These are phyloP conservation scores for Dalbergia oliveri DNA, from an alignment of 306 rosid species.

Conservation along the genomic window DNA sequence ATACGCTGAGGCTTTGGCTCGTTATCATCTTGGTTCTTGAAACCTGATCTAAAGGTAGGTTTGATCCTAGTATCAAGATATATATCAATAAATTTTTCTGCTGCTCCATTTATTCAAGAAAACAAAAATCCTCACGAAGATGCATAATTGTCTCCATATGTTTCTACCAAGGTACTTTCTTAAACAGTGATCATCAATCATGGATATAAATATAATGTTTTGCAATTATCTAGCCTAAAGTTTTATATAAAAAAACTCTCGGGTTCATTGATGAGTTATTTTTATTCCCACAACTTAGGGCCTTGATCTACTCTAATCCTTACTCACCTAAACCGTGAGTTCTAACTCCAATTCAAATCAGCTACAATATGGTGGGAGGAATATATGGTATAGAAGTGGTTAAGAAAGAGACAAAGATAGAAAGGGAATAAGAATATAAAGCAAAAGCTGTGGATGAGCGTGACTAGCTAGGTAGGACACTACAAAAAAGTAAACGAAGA, in stretches of 20 bases:
- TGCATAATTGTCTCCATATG: constrained; percentile 5
- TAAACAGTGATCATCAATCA: not conserved
- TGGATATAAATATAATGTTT: not conserved
- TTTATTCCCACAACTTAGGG: constrained; percentile 11
- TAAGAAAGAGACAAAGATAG: constrained; percentile 49
- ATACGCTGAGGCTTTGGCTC: not conserved
- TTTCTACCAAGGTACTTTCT: not conserved
- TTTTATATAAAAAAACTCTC: no score
- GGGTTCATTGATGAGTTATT: constrained; percentile 10
- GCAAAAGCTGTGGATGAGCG: constrained; percentile 35
- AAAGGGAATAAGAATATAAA: constrained; percentile 50
- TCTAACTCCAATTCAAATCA: constrained; percentile 20
- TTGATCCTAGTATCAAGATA: not conserved
- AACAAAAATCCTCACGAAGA: not conserved
- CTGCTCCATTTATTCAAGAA: not conserved
- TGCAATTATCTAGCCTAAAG: not conserved
- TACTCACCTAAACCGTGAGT: constrained; percentile 27
- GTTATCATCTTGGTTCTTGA: constrained; percentile 19
- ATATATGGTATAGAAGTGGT: constrained; percentile 48
- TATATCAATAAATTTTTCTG: not conserved
- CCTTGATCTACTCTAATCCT: constrained; percentile 27
- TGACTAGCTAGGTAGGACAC: constrained; percentile 7
- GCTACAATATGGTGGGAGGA: constrained; percentile 40
- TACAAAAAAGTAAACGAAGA: constrained; percentile 41
- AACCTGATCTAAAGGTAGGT: not conserved